Evolutionary conservation across 2,329 filamentous ascomycete species (phyloP), one percentile per base, ranked within the genome.

Genomic region (Calonectria multiphialidica): DNA sequence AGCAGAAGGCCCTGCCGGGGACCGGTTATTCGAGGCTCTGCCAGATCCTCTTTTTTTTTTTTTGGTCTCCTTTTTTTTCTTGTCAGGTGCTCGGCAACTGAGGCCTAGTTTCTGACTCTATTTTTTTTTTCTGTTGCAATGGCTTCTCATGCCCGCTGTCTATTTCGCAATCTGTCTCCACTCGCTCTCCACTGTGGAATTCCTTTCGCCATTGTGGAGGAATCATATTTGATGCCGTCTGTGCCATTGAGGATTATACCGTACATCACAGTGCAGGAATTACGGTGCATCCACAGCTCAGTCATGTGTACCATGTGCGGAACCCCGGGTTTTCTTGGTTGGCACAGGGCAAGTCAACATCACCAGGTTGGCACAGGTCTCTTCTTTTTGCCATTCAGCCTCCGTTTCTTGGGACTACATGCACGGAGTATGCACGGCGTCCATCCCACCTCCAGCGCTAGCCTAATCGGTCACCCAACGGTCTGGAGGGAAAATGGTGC

Each of bases 11-110:
- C 68, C 64, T 72, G 72, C 73, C 68, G 68, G 68, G 72, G 71
- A 69, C 78, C 81, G 81, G 80, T 81, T 82, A 82, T 81, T 83
- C 80, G 78, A 82, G 81, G 81, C 80, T 81, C 81, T 80, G 76
- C 30, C 8, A 23, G 64, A n/a, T 68, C 62, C 66, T 66, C 59
- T 63, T 71, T 75, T 77, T 72, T 57, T 71, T 71, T 49, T 67
- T 30, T 71, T 63, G 59, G 69, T 73, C 65, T 75, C 74, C 74
- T 77, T 73, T 77, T 75, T 64, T 61, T 75, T 67, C 61, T 50
- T 75, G 75, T 76, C 70, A 76, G 72, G 69, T 78, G 76, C 68
- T 75, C 40, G 72, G 64, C 55, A 71, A 66, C 53, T 71, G 23
- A 42, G 16, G 35, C 21, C 21, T 49, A 21, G 28, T 59, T 37